These are phyloP conservation scores for Spatholobus suberectus DNA, from an alignment of 306 rosid species.

Conservation along the genomic window DNA sequence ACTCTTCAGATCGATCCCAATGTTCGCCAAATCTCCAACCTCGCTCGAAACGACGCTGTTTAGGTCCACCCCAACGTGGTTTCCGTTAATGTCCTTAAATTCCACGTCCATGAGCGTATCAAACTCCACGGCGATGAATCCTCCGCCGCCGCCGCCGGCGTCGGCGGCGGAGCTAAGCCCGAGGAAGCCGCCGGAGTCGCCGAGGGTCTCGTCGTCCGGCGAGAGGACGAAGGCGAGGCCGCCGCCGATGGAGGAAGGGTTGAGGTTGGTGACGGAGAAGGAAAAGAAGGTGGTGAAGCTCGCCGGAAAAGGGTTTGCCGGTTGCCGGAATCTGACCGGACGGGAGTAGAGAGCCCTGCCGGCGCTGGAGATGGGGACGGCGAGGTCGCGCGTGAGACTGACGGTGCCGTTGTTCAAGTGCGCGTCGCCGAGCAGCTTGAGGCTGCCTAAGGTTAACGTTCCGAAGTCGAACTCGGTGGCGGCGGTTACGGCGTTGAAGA, in stretches of 20 bases:
- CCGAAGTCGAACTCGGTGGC: constrained; percentile 82
- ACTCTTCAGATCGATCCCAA: constrained; percentile 82
- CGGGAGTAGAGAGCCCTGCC: constrained; percentile 76
- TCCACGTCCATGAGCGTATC: constrained; percentile 94
- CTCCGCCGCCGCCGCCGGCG: constrained; percentile 21
- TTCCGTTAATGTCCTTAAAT: constrained; percentile 87
- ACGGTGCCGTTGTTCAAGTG: constrained; percentile 87
- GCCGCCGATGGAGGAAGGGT: constrained; percentile 95
- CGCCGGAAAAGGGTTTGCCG: constrained; percentile 50
- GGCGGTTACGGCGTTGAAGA: constrained; percentile 26
- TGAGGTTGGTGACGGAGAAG: constrained; percentile 73
- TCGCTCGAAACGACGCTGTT: constrained; percentile 72
- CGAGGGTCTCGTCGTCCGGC: constrained; percentile 65
- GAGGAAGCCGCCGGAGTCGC: constrained; percentile 82
- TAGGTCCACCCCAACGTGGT: constrained; percentile 94
- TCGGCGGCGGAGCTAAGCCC: constrained; percentile 52
- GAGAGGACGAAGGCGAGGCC: constrained; percentile 84
- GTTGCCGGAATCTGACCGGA: constrained; percentile 75
- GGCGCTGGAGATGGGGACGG: constrained; percentile 88
- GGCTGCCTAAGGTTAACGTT: constrained; percentile 66
- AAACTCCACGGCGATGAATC: constrained; percentile 85
- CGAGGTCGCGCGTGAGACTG: constrained; percentile 85
- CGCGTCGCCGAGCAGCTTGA: constrained; percentile 92
- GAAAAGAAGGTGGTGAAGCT: constrained; percentile 90
- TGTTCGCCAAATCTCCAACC: constrained; percentile 61